Evolutionary conservation across 2,329 filamentous ascomycete genomes (phyloP).

Genomic region (Diaporthe eres): DNA sequence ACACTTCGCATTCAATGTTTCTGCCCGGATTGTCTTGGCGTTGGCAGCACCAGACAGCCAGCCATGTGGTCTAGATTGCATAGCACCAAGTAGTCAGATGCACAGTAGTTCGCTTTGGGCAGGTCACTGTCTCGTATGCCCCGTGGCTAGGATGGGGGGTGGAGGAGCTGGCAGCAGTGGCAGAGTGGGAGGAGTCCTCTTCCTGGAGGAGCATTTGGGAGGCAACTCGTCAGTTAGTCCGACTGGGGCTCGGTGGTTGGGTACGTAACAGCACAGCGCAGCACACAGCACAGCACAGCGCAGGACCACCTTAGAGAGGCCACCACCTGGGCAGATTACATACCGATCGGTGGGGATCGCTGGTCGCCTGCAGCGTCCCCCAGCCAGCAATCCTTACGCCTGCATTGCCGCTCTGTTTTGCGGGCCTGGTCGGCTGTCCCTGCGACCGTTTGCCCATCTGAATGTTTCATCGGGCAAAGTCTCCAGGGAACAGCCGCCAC

Average conservation of each 20-base stretch:
- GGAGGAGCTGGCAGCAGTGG: constrained; percentile 4
- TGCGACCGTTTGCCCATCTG: constrained; percentile 26
- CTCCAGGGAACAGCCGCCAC: constrained; percentile 17
- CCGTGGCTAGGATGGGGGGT: constrained; percentile 2
- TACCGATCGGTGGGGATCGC: background rate
- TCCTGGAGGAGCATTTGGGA: constrained; percentile 9
- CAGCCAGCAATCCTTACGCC: constrained; percentile 20
- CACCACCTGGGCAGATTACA: background rate
- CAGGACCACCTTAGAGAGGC: background rate
- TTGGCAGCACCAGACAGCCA: background rate
- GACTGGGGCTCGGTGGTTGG: constrained; percentile 17
- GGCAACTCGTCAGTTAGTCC: constrained; percentile 12
- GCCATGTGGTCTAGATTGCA: constrained; percentile 16
- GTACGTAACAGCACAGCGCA: constrained; percentile 9
- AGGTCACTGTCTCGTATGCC: constrained; percentile 24
- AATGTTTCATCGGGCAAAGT: constrained; percentile 34
- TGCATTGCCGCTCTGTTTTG: constrained; percentile 33
- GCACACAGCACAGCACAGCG: background rate
- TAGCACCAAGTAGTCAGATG: constrained; percentile 10
- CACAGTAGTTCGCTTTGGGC: constrained; percentile 20
- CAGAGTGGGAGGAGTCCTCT: background rate
- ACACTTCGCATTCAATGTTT: background rate
- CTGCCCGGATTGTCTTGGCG: background rate
- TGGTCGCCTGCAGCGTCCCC: background rate
- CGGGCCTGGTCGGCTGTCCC: constrained; percentile 10